phyloP scores from a whole-genome alignment of 1,284 basidiomycete species.

The Leccinum griseonigrum region DNA sequence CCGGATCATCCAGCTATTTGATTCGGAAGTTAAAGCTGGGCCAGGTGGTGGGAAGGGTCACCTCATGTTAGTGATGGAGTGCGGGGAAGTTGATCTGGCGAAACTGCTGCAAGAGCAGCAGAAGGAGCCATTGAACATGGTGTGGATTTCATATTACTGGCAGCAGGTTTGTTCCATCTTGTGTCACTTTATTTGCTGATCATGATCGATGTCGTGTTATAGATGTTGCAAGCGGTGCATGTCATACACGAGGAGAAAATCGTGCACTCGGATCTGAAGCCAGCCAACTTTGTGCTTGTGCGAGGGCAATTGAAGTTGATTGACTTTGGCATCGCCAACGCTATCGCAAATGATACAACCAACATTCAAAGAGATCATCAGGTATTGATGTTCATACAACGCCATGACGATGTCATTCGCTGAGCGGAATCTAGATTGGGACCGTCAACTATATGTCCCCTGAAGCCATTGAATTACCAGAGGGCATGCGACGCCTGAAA shows the following conservation, averaged over 20 bases:
- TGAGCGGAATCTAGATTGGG: constrained; percentile 59
- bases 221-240: constrained; percentile 96
- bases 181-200: not conserved
- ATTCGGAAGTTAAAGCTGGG: constrained; percentile 74
- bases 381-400: constrained; percentile 39
- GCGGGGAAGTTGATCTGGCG: constrained; percentile 88
- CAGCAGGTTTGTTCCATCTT: constrained; percentile 66
- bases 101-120: constrained; percentile 79
- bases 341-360: constrained; percentile 95
- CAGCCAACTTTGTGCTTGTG: constrained; percentile 94
- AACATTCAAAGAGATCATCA: constrained; percentile 95
- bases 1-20: constrained; percentile 85
- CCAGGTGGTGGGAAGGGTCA: constrained; percentile 64
- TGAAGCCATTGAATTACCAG: constrained; percentile 83
- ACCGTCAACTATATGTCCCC: constrained; percentile 97
- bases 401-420: not conserved
- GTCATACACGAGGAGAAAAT: constrained; percentile 96
- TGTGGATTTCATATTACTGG: constrained; percentile 93
- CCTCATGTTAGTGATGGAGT: constrained; percentile 89
- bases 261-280: constrained; percentile 94
- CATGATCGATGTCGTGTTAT: constrained; percentile 6
- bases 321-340: constrained; percentile 96
- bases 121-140: constrained; percentile 81
- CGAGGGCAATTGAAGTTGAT: constrained; percentile 92
- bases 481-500: constrained; percentile 75